Percentiles rank a stretch among this genome's conserved stretches.
phyloP scores from a whole-genome alignment of 2,329 filamentous ascomycete species.

The Aulographum hederae region DNA sequence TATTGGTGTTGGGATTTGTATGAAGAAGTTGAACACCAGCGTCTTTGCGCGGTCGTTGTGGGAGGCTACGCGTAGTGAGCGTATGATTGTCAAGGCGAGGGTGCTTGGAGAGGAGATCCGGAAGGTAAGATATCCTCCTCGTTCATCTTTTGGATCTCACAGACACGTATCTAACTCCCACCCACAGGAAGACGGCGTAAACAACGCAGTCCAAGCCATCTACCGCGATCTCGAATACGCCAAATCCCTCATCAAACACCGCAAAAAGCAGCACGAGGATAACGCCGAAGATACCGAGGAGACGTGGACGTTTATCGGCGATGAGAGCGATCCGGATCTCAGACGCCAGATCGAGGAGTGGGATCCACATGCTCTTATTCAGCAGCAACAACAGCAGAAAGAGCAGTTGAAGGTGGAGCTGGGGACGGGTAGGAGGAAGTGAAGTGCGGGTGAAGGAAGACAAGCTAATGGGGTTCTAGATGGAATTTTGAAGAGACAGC shows the following conservation, averaged over 20 bases:
- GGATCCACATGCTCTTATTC: slow-evolving; percentile 1
- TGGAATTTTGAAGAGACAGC: too few relatives aligned
- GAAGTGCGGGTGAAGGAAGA: too few relatives aligned
- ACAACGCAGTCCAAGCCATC: slow-evolving; percentile 66
- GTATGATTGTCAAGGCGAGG: slow-evolving; percentile 78
- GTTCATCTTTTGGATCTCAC: too few relatives aligned
- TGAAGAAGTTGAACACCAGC: slow-evolving; percentile 79
- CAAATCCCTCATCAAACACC: slow-evolving; percentile 49
- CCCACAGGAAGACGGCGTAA: slow-evolving; percentile 60
- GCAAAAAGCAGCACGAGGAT: slow-evolving; percentile 1
- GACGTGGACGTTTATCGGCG: slow-evolving; percentile 66
- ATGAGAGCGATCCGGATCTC: slow-evolving; percentile 25
- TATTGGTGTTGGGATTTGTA: slow-evolving; percentile 73
- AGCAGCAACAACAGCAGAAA: too few relatives aligned
- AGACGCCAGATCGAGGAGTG: slow-evolving; percentile 5
- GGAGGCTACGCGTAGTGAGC: slow-evolving; percentile 76
- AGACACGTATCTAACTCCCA: slow-evolving; percentile 22
- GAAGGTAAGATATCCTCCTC: slow-evolving; percentile 37
- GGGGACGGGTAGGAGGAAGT: too few relatives aligned
- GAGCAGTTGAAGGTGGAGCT: too few relatives aligned
- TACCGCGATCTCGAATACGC: slow-evolving; percentile 87
- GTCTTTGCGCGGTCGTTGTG: slow-evolving; percentile 73
- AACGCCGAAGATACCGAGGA: slow-evolving; percentile 10
- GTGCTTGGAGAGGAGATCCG: slow-evolving; percentile 75
- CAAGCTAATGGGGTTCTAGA: too few relatives aligned